Evolutionary conservation across 2,329 filamentous ascomycete species (phyloP).

Genomic region (Peltaster fructicola): DNA sequence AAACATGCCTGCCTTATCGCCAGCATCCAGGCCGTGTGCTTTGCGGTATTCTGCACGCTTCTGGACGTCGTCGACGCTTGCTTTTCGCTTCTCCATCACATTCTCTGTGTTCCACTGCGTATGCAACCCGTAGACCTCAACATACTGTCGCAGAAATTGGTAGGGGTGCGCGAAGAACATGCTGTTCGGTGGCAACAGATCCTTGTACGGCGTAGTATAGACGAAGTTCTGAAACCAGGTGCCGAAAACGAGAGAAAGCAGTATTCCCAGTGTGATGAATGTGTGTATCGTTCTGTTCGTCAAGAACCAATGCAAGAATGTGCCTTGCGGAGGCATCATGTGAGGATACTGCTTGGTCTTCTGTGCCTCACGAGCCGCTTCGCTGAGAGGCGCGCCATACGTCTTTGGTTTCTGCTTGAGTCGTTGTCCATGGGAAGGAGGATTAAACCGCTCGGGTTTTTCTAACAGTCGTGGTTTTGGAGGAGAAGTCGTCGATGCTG

Average conservation of each 20-base stretch:
- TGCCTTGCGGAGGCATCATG: constrained; percentile 70
- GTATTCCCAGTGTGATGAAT: constrained; percentile 65
- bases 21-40: constrained; percentile 61
- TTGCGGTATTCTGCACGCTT: constrained; percentile 75
- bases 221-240: constrained; percentile 69
- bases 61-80: constrained; percentile 65
- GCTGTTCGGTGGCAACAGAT: constrained; percentile 56
- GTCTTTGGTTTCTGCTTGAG: constrained; percentile 41
- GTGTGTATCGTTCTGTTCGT: constrained; percentile 60
- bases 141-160: constrained; percentile 43
- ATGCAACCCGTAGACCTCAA: constrained; percentile 61
- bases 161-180: constrained; percentile 55
- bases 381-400: constrained; percentile 59
- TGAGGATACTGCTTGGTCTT: constrained; percentile 62
- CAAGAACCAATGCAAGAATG: constrained; percentile 71
- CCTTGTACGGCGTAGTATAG: constrained; percentile 57
- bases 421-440: constrained; percentile 70
- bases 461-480: constrained; percentile 55
- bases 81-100: constrained; percentile 53
- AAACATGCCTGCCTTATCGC: constrained; percentile 29
- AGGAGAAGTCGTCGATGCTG: constrained; percentile 18
- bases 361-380: constrained; percentile 49
- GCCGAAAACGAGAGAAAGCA: constrained; percentile 49
- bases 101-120: constrained; percentile 50
- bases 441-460: constrained; percentile 77